A percentile compares a stretch with the other conserved stretches of the same genome.
phyloP scores from a whole-genome alignment of 192 early-diverging fungal species.

The Coemansia sp. region DNA sequence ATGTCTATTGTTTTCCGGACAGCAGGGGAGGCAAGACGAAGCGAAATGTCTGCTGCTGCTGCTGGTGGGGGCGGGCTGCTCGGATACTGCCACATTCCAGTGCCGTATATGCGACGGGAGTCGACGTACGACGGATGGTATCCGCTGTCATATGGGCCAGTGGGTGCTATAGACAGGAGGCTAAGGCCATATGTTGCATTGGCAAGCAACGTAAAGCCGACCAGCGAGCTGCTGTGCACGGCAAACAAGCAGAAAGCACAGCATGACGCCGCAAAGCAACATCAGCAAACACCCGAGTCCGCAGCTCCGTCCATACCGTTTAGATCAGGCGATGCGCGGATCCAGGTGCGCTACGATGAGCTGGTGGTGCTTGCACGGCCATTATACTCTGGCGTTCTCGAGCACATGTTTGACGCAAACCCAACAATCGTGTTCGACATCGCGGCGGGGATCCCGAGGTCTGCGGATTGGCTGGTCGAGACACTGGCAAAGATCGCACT shows the following conservation, averaged over 20 bases:
- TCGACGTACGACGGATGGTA: conserved; percentile 52
- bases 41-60: neutral
- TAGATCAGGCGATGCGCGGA: conserved; percentile 44
- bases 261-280: neutral
- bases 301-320: conserved; percentile 27
- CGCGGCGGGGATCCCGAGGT: conserved; percentile 21
- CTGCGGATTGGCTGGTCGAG: conserved; percentile 52
- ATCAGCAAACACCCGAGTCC: neutral
- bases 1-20: conserved; percentile 15
- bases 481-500: conserved; percentile 45
- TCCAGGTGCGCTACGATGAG: conserved; percentile 51
- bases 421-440: conserved; percentile 41
- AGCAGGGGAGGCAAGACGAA: neutral
- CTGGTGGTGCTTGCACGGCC: conserved; percentile 29
- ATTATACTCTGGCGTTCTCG: conserved; percentile 21
- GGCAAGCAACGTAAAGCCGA: conserved; percentile 19
- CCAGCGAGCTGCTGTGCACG: conserved; percentile 10
- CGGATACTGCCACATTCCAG: conserved; percentile 43
- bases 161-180: conserved; percentile 6
- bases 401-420: conserved; percentile 27
- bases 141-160: conserved; percentile 37
- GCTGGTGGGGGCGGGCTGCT: conserved; percentile 15
- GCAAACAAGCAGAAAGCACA: neutral
- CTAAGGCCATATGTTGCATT: conserved; percentile 22
- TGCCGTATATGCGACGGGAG: conserved; percentile 31